Evolutionary conservation across 73 alveolate genomes (phyloP), one percentile per base, ranked within the genome.

Genomic region (Paramecium biaurelia): DNA sequence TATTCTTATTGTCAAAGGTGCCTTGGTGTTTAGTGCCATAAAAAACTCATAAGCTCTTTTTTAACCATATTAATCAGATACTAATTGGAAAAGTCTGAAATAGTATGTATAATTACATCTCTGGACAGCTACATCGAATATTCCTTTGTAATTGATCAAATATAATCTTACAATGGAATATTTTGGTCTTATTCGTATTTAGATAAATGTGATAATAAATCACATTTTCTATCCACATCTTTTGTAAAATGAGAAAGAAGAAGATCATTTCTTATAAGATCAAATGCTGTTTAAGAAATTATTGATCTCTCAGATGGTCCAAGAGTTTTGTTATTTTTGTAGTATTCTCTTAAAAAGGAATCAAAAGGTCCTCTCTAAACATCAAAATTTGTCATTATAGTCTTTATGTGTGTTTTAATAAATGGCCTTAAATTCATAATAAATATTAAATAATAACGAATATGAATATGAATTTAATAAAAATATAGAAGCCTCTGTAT

Each of bases 31-130:
- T 68, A 85, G 57, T 4, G 93, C 92, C 35, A 32, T 74, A 76
- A 95, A 93, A 30, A 94, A 87, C 63, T 96, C 95, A 56, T 57
- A 89, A 6, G 98, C 97, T 82, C 92, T 70, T 43, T 88, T 82
- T 41, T 93, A 95, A 21, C 98, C 98, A 93, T 94, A 93, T 21
- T 96, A 94, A 57, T 90, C 94, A 12, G 92, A 90, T 3, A 96
- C 42, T 26, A 53, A 76, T 57, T 94, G 95, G 84, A 89, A 96
- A 23, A 96, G 92, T 15, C 94, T 89, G 57, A 68, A 67, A 34
- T 43, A 70, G 76, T 20, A 82, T 70, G 28, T 34, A 45, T 53
- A 26, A 47, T 70, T 70, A 89, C 94, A 94, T 97, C 85, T 96
- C 92, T 28, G 97, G 98, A 53, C 95, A 89, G 76, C 96, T 87